Evolutionary conservation across 2,329 filamentous ascomycete genomes (phyloP), one percentile per base, ranked within the genome.

Genomic region (Mycogone perniciosa): DNA sequence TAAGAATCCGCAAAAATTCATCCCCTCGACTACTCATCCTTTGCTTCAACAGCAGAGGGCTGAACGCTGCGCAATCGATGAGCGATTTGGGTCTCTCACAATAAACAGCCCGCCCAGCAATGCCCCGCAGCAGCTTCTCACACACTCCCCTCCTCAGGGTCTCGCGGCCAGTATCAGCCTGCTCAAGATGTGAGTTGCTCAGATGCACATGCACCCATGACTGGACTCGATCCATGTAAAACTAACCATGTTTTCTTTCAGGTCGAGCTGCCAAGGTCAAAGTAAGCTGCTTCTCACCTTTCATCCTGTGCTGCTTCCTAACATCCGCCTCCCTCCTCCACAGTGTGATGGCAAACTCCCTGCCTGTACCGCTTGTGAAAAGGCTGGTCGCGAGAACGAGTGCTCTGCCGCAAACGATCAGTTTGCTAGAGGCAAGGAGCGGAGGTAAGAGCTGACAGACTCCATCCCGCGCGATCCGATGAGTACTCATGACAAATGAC

Each of bases 371-470:
- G 92, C 92, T 13, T 97, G 93, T 65, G 92, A 96, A 69, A 91
- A 90, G 70, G 89, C 89, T 10, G 90, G 91, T 31, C 86, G 89
- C 55, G 84, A 88, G 50, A 84, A 78, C 54, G 90, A 95, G 65
- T 99, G 93, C 67, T 96, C 90, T 6, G 90, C 90, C 50, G 91
- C 90, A 6, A 96, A 95, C 62, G 92, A 97, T 64, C 90, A 96
- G 66, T 97, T 96, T 69, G 91, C 92, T 0, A 80, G 90, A 56
- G 93, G 93, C 54, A 97, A 97, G 68, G 93, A 97, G 65, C 79
- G 92, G 62, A 97, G 91, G 83, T 83, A 59, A 52, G 70, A 52
- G 70, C 13, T 29, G 34, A 30, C 8, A 45, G 47, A 37, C 6
- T 31, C 20, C 37, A 9, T 48, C 60, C 31, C 10, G 4, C n/a